phyloP scores from a whole-genome alignment of 2,329 filamentous ascomycete species.

The Fulvia fulva region DNA sequence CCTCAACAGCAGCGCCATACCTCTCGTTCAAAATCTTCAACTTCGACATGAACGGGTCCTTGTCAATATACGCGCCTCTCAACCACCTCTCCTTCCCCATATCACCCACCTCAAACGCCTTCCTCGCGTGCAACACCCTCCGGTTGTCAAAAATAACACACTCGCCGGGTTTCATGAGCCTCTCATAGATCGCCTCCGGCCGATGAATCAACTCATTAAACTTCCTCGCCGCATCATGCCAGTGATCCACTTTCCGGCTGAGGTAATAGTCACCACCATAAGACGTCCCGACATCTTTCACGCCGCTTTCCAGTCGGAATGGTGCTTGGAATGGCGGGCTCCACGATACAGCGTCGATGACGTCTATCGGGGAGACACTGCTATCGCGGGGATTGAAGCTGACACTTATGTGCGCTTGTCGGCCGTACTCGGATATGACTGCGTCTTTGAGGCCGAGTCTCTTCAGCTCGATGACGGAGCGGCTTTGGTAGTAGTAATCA shows the following conservation, averaged over 20 bases:
- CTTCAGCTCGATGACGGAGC: conserved; percentile 25
- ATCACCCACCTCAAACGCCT: conserved; percentile 66
- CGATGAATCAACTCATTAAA: conserved; percentile 61
- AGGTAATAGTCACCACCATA: not conserved
- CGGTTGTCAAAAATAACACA: conserved; percentile 92
- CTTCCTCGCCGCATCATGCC: conserved; percentile 48
- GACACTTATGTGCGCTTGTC: not conserved
- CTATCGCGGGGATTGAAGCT: not conserved
- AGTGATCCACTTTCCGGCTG: conserved; percentile 26
- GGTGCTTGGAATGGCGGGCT: conserved; percentile 37
- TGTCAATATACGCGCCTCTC: conserved; percentile 77
- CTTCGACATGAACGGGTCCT: conserved; percentile 54
- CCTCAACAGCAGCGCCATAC: not conserved
- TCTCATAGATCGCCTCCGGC: conserved; percentile 59
- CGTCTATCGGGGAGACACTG: conserved; percentile 16
- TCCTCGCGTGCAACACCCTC: conserved; percentile 77
- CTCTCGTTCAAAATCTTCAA: conserved; percentile 23
- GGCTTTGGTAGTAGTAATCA: conserved; percentile 28
- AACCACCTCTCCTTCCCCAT: conserved; percentile 66
- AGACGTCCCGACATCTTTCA: not conserved
- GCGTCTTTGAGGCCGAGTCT: not conserved
- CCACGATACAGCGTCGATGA: conserved; percentile 33
- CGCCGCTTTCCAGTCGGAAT: conserved; percentile 13
- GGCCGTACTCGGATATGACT: not conserved
- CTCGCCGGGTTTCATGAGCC: conserved; percentile 73